phyloP scores from a whole-genome alignment of 805 yeast species.

The Jamesozyma lodderae region DNA sequence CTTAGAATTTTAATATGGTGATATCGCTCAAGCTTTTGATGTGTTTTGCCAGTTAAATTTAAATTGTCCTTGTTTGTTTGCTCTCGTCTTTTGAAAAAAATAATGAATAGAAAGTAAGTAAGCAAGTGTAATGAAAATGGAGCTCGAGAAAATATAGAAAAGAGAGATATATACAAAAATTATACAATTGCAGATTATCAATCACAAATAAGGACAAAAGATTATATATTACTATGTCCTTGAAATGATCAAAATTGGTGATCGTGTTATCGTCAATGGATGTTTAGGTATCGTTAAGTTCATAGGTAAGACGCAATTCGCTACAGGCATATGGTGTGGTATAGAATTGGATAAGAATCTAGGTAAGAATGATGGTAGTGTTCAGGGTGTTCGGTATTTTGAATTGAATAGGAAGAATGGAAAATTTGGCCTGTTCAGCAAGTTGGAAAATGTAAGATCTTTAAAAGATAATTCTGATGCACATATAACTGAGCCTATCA shows the following conservation, averaged over 20 bases:
- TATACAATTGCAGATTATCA: no score
- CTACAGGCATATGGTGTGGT: constrained; percentile 71
- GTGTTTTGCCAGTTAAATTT: neutral
- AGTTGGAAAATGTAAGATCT: constrained; percentile 2
- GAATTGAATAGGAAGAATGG: constrained; percentile 27
- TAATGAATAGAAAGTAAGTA: neutral
- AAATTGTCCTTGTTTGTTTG: neutral
- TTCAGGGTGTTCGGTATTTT: constrained; percentile 54
- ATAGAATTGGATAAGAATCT: constrained; percentile 64
- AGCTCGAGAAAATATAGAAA: neutral
- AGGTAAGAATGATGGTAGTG: constrained; percentile 76
- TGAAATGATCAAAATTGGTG: constrained; percentile 17
- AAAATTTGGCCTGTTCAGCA: constrained; percentile 6
- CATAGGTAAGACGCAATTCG: constrained; percentile 48
- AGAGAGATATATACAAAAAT: neutral
- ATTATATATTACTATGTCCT: no score
- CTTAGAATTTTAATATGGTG: no score
- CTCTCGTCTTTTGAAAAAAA: neutral
- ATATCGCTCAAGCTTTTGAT: no score
- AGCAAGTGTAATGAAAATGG: neutral
- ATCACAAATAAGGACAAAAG: no score
- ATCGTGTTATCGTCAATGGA: constrained; percentile 32
- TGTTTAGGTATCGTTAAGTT: constrained; percentile 40
- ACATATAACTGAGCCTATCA: constrained; percentile 1
- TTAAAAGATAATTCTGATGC: neutral